A percentile compares a stretch with the other conserved stretches of the same genome.
phyloP scores from a whole-genome alignment of 1,284 basidiomycete species.

The Cystobasidium pallidum region DNA sequence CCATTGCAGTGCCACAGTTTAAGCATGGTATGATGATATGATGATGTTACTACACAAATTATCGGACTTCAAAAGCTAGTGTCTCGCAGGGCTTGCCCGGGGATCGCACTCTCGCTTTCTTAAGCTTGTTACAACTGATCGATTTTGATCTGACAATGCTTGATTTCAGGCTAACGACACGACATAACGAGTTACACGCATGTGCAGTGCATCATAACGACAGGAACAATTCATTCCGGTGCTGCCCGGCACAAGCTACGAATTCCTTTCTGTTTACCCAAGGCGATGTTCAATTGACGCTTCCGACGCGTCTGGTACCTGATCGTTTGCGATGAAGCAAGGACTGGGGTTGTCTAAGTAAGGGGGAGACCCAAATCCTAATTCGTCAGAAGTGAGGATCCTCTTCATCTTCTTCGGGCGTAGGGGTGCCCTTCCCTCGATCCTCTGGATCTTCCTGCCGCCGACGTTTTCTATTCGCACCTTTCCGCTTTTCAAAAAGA shows the following conservation, averaged over 20 bases:
- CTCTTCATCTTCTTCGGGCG: constrained; percentile 11
- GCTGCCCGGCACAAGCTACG: not conserved
- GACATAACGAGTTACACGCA: no score
- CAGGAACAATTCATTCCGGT: not conserved
- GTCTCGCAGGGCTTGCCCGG: no score
- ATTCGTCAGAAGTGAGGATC: not conserved
- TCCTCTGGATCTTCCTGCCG: constrained; percentile 16
- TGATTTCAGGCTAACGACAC: no score
- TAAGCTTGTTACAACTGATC: no score
- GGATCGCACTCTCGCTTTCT: no score
- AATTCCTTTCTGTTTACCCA: constrained; percentile 5
- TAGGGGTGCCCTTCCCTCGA: constrained; percentile 3
- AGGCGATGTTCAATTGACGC: not conserved
- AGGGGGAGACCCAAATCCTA: not conserved
- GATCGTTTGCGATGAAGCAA: not conserved
- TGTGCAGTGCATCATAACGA: no score
- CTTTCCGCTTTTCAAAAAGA: constrained; percentile 27
- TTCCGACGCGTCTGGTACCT: not conserved
- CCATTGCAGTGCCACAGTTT: no score
- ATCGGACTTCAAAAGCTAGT: no score
- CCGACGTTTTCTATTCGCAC: constrained; percentile 39
- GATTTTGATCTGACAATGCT: no score
- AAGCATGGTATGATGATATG: no score
- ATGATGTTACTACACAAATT: no score
- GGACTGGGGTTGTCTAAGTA: not conserved